Evolutionary conservation across 129 eudicot species (phyloP).

Genomic region (Artemisia argyi): DNA sequence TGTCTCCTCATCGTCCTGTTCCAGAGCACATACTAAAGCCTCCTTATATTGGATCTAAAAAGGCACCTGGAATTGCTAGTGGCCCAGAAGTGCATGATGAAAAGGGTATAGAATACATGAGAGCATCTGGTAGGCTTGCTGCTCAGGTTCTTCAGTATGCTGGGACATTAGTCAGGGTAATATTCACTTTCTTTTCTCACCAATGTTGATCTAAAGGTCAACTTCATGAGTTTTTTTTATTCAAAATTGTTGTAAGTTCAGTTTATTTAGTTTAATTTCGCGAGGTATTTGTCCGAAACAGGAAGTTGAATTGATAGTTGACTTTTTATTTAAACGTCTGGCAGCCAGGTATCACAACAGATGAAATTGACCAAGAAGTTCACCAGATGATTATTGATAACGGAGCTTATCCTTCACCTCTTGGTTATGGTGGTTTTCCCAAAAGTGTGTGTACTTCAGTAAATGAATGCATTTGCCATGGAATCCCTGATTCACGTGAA

Average conservation of each 20-base stretch:
- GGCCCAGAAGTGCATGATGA: slow-evolving; percentile 77
- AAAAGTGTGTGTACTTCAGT: slow-evolving; percentile 97
- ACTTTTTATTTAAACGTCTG: slow-evolving; percentile 17
- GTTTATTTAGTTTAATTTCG: neutral
- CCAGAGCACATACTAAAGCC: slow-evolving; percentile 74
- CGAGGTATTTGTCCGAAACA: neutral
- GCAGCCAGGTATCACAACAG: slow-evolving; percentile 97
- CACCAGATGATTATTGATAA: slow-evolving; percentile 86
- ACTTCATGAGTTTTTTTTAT: neutral
- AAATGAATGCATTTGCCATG: slow-evolving; percentile 97
- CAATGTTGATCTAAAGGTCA: neutral
- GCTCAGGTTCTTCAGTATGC: slow-evolving; percentile 92
- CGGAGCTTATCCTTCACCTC: slow-evolving; percentile 98
- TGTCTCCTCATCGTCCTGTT: slow-evolving; percentile 79
- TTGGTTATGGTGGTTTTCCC: slow-evolving; percentile 95
- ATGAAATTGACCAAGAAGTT: slow-evolving; percentile 89
- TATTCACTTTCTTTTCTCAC: neutral
- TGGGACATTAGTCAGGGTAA: slow-evolving; percentile 87
- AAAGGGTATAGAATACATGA: slow-evolving; percentile 74
- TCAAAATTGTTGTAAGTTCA: neutral
- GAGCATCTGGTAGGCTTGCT: slow-evolving; percentile 93
- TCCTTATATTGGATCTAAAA: slow-evolving; percentile 55
- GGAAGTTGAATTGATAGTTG: neutral
- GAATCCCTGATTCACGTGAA: slow-evolving; percentile 93
- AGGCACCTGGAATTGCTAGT: slow-evolving; percentile 64